A percentile compares a stretch with the other conserved stretches of the same genome.
phyloP scores from a whole-genome alignment of 371 early-diverging fungal species.

The Sporodiniella umbellata region DNA sequence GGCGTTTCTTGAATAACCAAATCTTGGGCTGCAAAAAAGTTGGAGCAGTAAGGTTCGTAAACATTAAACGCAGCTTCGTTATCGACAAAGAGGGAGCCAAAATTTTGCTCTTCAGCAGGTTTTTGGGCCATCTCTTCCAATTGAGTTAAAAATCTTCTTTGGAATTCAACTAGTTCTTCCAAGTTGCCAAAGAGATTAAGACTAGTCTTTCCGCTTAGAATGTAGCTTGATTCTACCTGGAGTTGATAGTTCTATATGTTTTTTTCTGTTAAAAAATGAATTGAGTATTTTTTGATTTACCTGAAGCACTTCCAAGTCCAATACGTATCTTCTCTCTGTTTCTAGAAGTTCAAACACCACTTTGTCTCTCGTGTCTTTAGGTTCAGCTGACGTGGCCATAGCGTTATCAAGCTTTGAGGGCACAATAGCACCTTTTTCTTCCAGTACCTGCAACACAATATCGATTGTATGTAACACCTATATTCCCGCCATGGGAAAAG shows the following conservation, averaged over 20 bases:
- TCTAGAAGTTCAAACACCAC: constrained; percentile 87
- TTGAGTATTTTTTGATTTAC: constrained; percentile 22
- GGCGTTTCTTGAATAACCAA: constrained; percentile 45
- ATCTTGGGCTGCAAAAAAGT: constrained; percentile 77
- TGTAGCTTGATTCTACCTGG: constrained; percentile 49
- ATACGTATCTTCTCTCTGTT: constrained; percentile 92
- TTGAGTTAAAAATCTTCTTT: constrained; percentile 91
- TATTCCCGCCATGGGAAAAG: background rate
- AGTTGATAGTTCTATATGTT: constrained; percentile 49
- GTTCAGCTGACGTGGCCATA: constrained; percentile 49
- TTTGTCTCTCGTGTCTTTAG: constrained; percentile 80
- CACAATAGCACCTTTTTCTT: constrained; percentile 63
- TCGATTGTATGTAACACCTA: constrained; percentile 67
- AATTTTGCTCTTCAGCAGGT: constrained; percentile 76
- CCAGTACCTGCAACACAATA: constrained; percentile 63
- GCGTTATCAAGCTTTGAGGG: constrained; percentile 28
- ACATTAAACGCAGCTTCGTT: constrained; percentile 85
- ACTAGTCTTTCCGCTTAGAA: constrained; percentile 71
- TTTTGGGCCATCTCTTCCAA: constrained; percentile 81
- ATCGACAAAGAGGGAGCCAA: constrained; percentile 79
- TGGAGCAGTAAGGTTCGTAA: constrained; percentile 93
- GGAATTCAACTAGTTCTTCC: constrained; percentile 90
- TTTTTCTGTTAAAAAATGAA: no score
- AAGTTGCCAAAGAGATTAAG: constrained; percentile 90
- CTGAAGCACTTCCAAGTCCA: constrained; percentile 85